A percentile compares a stretch with the other conserved stretches of the same genome.
Conservation (phyloP, 169 alveolate genomes). For the Eimeria falciformis region DNA sequence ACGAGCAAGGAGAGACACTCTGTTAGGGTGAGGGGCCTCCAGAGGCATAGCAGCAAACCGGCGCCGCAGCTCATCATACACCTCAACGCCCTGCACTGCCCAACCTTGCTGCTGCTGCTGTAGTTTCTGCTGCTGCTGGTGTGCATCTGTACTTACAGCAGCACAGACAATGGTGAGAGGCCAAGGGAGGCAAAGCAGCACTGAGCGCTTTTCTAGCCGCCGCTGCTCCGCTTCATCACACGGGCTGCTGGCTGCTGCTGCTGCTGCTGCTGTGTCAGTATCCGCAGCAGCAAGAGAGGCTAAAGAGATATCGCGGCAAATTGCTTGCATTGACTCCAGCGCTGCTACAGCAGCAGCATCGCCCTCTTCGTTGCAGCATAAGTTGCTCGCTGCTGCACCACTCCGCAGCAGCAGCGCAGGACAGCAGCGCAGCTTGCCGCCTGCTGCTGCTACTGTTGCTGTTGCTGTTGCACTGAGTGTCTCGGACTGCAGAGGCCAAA, state of each 20-base stretch:
- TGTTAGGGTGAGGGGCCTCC: background rate
- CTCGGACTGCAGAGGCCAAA: background rate
- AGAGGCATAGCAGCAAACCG: background rate
- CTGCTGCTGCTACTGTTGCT: slow-evolving; percentile 36
- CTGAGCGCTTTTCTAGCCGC: background rate
- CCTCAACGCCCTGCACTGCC: slow-evolving; percentile 45
- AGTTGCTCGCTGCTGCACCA: slow-evolving; percentile 31
- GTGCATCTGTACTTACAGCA: slow-evolving; percentile 60
- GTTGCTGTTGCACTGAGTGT: slow-evolving; percentile 14
- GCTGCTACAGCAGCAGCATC: slow-evolving; percentile 61
- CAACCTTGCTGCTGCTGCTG: slow-evolving; percentile 49
- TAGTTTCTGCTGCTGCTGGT: slow-evolving; percentile 49
- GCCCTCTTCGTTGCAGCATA: slow-evolving; percentile 48
- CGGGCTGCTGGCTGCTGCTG: slow-evolving; percentile 41
- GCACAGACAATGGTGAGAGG: slow-evolving; percentile 10
- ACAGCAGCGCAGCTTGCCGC: slow-evolving; percentile 7
- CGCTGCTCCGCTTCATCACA: background rate
- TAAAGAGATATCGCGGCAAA: background rate
- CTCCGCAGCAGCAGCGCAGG: slow-evolving; percentile 46
- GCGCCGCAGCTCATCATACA: slow-evolving; percentile 49
- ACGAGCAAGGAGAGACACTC: slow-evolving; percentile 27
- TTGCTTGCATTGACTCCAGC: slow-evolving; percentile 45
- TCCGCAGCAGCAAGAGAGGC: slow-evolving; percentile 18
- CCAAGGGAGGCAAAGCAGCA: slow-evolving; percentile 38
- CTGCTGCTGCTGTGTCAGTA: background rate